phyloP scores from a whole-genome alignment of 495 filamentous ascomycete species.

The Letharia columbiana region DNA sequence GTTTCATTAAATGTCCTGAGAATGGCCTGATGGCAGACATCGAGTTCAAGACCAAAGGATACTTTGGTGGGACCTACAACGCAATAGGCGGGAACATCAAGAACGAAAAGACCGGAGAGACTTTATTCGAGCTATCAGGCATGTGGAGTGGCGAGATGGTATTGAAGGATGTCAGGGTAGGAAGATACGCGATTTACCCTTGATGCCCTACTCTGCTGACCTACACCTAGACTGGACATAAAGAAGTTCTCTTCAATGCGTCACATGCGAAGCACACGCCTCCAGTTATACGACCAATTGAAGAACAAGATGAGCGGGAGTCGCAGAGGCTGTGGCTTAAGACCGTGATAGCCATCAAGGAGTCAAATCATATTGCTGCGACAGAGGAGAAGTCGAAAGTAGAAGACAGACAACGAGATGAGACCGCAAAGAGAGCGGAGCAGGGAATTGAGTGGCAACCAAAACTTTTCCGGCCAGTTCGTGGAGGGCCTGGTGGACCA shows the following conservation, averaged over 20 bases:
- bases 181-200: constrained; percentile 15
- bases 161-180: constrained; percentile 71
- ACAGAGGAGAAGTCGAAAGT: constrained; percentile 94
- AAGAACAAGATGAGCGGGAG: constrained; percentile 85
- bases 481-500: constrained; percentile 58
- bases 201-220: constrained; percentile 1
- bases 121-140: constrained; percentile 82
- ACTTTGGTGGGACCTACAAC: constrained; percentile 93
- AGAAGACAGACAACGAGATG: constrained; percentile 82
- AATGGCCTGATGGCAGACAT: constrained; percentile 79
- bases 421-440: constrained; percentile 71
- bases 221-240: constrained; percentile 63
- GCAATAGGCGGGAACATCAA: constrained; percentile 89
- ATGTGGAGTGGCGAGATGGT: constrained; percentile 93
- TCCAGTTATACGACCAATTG: constrained; percentile 65
- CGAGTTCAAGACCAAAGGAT: constrained; percentile 98
- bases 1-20: constrained; percentile 88
- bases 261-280: constrained; percentile 63
- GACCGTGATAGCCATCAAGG: constrained; percentile 70
- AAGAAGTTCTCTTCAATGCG: constrained; percentile 84
- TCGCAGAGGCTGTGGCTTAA: constrained; percentile 79
- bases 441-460: constrained; percentile 87
- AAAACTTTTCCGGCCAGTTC: constrained; percentile 67
- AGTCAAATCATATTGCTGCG: constrained; percentile 76
- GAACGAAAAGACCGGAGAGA: constrained; percentile 76